Evolutionary conservation across 2,329 filamentous ascomycete species (phyloP).

Genomic region (Ophiostoma quercus): DNA sequence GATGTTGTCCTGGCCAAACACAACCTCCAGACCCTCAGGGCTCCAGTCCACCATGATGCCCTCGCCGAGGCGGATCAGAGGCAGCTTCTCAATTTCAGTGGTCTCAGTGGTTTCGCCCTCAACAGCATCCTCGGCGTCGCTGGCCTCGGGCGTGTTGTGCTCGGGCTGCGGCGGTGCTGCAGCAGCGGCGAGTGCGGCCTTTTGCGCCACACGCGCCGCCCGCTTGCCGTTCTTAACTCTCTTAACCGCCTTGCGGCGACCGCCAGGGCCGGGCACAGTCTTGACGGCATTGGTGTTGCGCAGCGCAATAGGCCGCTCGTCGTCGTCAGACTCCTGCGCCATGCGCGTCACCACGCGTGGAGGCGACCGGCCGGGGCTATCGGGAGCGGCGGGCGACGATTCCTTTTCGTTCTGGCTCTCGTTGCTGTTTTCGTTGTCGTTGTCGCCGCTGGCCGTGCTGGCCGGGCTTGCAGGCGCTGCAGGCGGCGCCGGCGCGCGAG

Average conservation of each 20-base stretch:
- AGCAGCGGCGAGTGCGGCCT: neutral
- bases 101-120: conserved; percentile 24
- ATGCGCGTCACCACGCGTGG: conserved; percentile 22
- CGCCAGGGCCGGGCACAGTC: conserved; percentile 25
- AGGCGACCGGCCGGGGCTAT: conserved; percentile 1
- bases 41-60: conserved; percentile 85
- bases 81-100: conserved; percentile 41
- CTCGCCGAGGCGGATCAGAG: conserved; percentile 74
- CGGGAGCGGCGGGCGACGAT: conserved; percentile 33
- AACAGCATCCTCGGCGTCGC: conserved; percentile 28
- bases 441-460: conserved; percentile 44
- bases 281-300: conserved; percentile 27
- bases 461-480: conserved; percentile 42
- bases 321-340: conserved; percentile 38
- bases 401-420: conserved; percentile 41
- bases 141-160: neutral
- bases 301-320: conserved; percentile 25
- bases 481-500: conserved; percentile 39
- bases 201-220: neutral
- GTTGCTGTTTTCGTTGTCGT: conserved; percentile 38
- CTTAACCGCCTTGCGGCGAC: conserved; percentile 39
- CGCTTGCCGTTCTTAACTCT: conserved; percentile 41
- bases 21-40: conserved; percentile 59
- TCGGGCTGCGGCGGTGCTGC: neutral
- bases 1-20: conserved; percentile 55